Evolutionary conservation across 495 filamentous ascomycete genomes (phyloP).

Genomic region (Corynascus novoguineensis): DNA sequence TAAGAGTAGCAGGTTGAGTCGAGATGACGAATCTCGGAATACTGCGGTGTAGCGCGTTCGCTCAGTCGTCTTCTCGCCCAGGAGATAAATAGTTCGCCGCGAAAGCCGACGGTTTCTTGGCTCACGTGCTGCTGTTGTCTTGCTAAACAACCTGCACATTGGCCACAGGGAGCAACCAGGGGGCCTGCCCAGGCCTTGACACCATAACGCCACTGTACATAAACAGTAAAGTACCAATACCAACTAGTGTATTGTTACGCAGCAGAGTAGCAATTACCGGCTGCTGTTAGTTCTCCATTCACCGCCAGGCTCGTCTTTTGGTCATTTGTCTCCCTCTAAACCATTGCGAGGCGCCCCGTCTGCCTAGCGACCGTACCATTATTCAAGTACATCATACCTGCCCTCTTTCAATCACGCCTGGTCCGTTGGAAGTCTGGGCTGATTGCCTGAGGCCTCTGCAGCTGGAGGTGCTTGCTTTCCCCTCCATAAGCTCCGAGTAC

Average conservation of each 20-base stretch:
- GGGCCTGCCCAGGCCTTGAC: constrained; percentile 3
- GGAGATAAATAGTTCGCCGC: no score
- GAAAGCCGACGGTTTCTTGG: constrained; percentile 9
- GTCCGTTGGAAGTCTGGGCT: no score
- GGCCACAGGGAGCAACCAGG: constrained; percentile 8
- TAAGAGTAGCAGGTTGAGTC: constrained; percentile 1
- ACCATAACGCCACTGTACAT: constrained; percentile 1
- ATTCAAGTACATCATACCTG: constrained; percentile 26
- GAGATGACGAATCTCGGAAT: constrained; percentile 4
- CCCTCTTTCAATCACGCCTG: background rate
- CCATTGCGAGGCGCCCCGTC: constrained; percentile 26
- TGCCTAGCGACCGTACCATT: constrained; percentile 25
- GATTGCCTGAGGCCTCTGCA: constrained; percentile 12
- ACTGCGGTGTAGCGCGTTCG: no score
- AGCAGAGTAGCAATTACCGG: constrained; percentile 28
- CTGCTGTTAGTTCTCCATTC: constrained; percentile 23
- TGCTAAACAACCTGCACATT: no score
- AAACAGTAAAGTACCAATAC: no score
- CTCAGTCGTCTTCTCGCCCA: no score
- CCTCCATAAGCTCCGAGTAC: background rate
- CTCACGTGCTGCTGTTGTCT: no score
- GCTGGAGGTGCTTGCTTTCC: background rate
- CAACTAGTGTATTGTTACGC: no score
- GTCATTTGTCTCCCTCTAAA: constrained; percentile 10
- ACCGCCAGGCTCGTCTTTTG: constrained; percentile 9